Conservation (phyloP, 768 basidiomycete genomes). For the Russula sp. region DNA sequence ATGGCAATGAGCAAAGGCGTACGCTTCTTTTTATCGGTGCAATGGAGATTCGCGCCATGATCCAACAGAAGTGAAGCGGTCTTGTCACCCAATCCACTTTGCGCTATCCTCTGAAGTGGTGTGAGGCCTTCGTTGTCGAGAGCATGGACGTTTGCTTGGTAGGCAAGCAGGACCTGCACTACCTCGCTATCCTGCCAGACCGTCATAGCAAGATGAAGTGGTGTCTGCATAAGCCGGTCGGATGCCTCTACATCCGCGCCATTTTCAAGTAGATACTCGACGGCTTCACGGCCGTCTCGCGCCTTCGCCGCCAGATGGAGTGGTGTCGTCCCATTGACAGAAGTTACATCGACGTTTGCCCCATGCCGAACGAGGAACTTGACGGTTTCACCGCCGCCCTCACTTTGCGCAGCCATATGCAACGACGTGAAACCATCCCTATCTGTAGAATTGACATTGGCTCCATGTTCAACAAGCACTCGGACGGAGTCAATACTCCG, state of each 20-base stretch:
- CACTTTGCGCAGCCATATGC: slow-evolving; percentile 6
- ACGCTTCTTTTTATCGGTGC: background rate
- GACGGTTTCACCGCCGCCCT: background rate
- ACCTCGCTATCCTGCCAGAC: background rate
- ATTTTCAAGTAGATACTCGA: background rate
- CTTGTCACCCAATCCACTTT: background rate
- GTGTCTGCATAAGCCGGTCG: background rate
- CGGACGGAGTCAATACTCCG: background rate
- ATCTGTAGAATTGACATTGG: background rate
- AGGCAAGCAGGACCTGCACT: background rate
- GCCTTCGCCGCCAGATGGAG: background rate
- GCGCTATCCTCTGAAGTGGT: background rate
- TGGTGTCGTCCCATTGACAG: background rate
- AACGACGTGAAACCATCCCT: background rate
- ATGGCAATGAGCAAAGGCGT: background rate
- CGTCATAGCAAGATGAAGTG: background rate
- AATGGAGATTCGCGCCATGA: background rate
- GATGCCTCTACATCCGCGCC: background rate
- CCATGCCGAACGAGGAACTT: background rate
- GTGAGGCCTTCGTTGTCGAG: background rate
- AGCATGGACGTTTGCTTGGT: background rate
- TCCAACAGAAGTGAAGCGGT: background rate
- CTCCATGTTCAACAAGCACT: slow-evolving; percentile 1
- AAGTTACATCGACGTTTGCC: background rate
- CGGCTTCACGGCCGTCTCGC: background rate